Conservation (phyloP, 2,329 filamentous ascomycete genomes). For the Magnaporthiopsis incrustans region DNA sequence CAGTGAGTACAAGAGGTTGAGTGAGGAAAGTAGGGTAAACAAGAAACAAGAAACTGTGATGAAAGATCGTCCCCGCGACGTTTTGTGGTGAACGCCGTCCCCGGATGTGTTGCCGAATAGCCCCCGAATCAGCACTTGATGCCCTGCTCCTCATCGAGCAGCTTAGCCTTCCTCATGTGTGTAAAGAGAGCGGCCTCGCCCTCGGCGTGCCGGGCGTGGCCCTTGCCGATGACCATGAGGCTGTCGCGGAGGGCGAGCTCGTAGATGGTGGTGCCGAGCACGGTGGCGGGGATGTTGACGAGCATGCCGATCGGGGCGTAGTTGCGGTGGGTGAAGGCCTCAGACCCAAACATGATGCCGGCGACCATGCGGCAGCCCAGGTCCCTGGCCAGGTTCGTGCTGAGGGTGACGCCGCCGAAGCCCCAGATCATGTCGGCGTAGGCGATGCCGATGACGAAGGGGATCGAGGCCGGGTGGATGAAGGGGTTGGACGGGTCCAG, state of each 20-base stretch:
- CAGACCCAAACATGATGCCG: slow-evolving; percentile 38
- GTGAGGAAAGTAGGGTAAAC: no score
- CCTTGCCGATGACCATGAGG: slow-evolving; percentile 39
- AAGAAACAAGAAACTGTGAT: no score
- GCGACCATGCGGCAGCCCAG: slow-evolving; percentile 51
- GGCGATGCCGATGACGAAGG: slow-evolving; percentile 47
- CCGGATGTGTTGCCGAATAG: no score
- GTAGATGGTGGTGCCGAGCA: slow-evolving; percentile 46
- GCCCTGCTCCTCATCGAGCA: slow-evolving; percentile 17
- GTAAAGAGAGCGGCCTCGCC: slow-evolving; percentile 41
- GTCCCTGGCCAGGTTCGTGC: slow-evolving; percentile 50
- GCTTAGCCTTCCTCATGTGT: slow-evolving; percentile 29
- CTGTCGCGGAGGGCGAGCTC: slow-evolving; percentile 47
- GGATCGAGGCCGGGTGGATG: slow-evolving; percentile 35
- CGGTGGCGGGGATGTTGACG: slow-evolving; percentile 48
- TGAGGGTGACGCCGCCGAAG: slow-evolving; percentile 46
- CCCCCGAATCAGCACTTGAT: neutral
- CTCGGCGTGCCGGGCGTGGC: slow-evolving; percentile 39
- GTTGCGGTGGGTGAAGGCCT: slow-evolving; percentile 14
- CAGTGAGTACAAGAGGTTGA: no score
- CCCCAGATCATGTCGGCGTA: slow-evolving; percentile 49
- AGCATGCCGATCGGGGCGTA: slow-evolving; percentile 41
- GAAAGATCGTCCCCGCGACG: no score
- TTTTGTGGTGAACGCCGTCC: no score
- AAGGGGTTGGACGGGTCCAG: slow-evolving; percentile 53